A percentile compares a stretch with the other conserved stretches of the same genome.
Evolutionary conservation across 2,329 filamentous ascomycete species (phyloP).

Genomic region (Ceratocystis huliohia): DNA sequence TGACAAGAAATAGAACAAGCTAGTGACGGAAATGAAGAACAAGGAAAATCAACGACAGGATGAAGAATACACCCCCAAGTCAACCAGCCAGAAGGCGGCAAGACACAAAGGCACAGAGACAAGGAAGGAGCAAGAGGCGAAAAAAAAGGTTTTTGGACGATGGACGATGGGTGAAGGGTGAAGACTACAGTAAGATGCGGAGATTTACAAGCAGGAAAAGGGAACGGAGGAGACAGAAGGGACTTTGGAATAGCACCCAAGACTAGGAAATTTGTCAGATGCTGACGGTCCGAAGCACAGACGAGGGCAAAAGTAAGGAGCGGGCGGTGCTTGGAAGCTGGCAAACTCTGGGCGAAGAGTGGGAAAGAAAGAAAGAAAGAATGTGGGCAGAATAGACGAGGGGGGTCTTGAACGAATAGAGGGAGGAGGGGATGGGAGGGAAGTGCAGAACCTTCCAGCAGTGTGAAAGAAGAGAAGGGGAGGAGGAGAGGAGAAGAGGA

Average conservation of each 20-base stretch:
- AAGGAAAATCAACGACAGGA: not conserved
- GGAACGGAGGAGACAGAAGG: not conserved
- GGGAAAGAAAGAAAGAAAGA: not conserved
- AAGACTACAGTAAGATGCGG: not conserved
- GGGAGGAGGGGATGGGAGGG: not conserved
- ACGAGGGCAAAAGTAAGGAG: not conserved
- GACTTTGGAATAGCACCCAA: not conserved
- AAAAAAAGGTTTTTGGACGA: not conserved
- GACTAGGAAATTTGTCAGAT: not conserved
- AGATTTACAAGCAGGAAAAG: not conserved
- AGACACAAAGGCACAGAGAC: not conserved
- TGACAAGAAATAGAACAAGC: not conserved
- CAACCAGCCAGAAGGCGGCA: not conserved
- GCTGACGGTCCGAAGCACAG: not conserved
- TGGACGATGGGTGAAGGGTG: too few species aligned
- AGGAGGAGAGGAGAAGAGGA: not conserved
- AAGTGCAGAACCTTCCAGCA: too few species aligned
- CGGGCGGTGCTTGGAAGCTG: not conserved
- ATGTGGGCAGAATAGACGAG: not conserved
- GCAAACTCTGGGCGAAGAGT: not conserved
- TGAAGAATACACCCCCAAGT: constrained; percentile 8
- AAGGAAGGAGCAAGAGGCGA: not conserved
- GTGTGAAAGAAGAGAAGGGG: not conserved
- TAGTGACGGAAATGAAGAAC: not conserved
- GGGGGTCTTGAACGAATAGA: not conserved